phyloP scores from a whole-genome alignment of 306 rosid species.

The Arachis hypogaea region DNA sequence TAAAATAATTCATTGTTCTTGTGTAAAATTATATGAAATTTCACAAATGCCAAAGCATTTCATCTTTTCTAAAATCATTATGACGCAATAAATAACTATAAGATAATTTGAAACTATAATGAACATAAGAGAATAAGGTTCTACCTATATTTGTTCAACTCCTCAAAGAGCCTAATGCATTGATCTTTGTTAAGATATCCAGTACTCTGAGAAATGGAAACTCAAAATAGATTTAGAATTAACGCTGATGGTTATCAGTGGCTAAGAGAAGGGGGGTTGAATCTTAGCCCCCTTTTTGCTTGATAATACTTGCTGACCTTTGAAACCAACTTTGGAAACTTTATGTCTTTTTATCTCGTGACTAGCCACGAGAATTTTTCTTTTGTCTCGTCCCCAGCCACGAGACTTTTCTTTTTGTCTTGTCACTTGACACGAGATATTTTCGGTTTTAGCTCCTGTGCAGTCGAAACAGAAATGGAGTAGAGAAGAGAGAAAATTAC shows the following conservation, averaged over 20 bases:
- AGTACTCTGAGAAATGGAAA: constrained; percentile 52
- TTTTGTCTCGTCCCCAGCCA: too few relatives aligned
- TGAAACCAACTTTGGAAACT: too few relatives aligned
- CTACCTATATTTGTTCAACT: constrained; percentile 88
- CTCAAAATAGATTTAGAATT: constrained; percentile 32
- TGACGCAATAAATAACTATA: constrained; percentile 24
- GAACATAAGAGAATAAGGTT: constrained; percentile 17
- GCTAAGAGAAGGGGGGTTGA: too few relatives aligned
- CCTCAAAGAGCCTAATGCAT: constrained; percentile 82
- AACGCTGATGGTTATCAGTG: background rate
- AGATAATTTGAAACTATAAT: constrained; percentile 35
- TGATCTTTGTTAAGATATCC: constrained; percentile 69
- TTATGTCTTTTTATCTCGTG: too few relatives aligned
- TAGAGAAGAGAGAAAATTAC: too few relatives aligned
- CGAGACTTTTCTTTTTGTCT: too few relatives aligned
- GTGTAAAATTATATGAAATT: constrained; percentile 12
- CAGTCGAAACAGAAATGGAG: too few relatives aligned
- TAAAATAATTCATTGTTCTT: constrained; percentile 21
- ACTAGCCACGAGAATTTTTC: too few relatives aligned
- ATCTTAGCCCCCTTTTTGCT: too few relatives aligned
- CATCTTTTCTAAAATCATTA: background rate
- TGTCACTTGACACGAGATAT: too few relatives aligned
- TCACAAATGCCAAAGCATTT: constrained; percentile 30
- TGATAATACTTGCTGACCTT: too few relatives aligned
- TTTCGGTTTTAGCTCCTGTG: too few relatives aligned